phyloP scores from a whole-genome alignment of 306 rosid species.

The Luffa acutangula region DNA sequence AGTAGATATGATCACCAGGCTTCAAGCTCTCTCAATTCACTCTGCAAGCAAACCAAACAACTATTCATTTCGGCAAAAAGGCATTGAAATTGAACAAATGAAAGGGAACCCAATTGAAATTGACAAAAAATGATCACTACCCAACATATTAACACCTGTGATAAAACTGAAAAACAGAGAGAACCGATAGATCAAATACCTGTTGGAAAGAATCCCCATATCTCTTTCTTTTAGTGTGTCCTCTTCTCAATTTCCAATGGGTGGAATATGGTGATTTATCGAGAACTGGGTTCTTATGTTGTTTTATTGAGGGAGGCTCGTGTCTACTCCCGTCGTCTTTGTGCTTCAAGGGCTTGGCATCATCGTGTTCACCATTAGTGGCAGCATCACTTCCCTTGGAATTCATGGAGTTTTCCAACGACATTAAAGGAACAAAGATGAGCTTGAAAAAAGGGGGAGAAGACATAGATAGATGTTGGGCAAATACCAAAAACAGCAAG shows the following conservation, averaged over 20 bases:
- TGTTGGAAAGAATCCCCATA: slow-evolving; percentile 71
- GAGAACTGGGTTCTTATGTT: not conserved
- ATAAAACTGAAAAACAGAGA: not conserved
- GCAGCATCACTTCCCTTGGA: no score
- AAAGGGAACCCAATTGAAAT: not conserved
- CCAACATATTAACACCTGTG: not conserved
- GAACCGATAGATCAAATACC: slow-evolving; percentile 25
- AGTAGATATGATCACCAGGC: slow-evolving; percentile 84
- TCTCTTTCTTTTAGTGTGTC: not conserved
- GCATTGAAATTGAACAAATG: not conserved
- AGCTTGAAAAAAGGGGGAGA: no score
- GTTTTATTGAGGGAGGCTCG: not conserved
- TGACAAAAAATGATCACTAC: not conserved
- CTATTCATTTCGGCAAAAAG: not conserved
- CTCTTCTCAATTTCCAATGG: not conserved
- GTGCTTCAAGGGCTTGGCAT: no score
- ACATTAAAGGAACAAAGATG: no score
- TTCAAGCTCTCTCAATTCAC: slow-evolving; percentile 43
- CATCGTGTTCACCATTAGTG: no score
- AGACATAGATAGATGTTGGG: no score
- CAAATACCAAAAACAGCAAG: no score
- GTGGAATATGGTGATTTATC: not conserved
- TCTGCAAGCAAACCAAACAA: slow-evolving; percentile 25
- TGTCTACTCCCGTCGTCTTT: no score
- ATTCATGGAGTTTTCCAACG: no score